Base-by-base conservation (phyloP, 805 yeast species). In the Candida palmyrensis region DNA sequence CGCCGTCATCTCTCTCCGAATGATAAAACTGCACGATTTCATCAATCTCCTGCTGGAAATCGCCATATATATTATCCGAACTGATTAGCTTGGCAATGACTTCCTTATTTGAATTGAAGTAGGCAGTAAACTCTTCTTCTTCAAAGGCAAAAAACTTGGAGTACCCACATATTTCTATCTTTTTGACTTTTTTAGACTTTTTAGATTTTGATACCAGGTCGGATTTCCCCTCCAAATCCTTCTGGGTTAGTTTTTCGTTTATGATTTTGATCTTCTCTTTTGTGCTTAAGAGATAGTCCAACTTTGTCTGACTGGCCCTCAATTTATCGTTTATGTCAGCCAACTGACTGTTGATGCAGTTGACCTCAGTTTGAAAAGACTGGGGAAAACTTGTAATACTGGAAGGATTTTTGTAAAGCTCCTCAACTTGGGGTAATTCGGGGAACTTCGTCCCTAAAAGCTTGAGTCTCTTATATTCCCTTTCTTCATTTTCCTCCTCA, bases 91-190 rank as follows among this genome's bases (percentile, higher is more conserved):
- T 12, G 24, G 35, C 18, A 4, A 23, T 15, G 3, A 24, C 27
- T 11, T 16, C 20, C 15, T 22, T 25, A 14, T 28, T 29, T 8
- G 25, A n/a, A 10, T 24, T 11, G 5, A 14, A 19, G 13, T 30
- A 21, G 11, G 18, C n/a, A 12, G 27, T 17, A 32, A 30, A 32
- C 5, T 10, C 25, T 14, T 27, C 24, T 9, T 30, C 24, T 1
- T 18, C 36, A 27, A 11, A 8, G 5, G 38, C 37, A 18, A 65
- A 45, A 4, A 47, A 30, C 9, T 50, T 39, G 36, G 75, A 74
- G 47, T 61, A 77, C 8, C 77, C 77, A 52, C 84, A 78, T 3
- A 77, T 53, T 25, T 76, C 81, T 17, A 65, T 37, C 36, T 62
- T 71, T 35, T 55, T 42, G 10, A 39, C n/a, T 7, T 38, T 39